These are phyloP conservation scores for Laburnicola sp. DNA, from an alignment of 2,329 filamentous ascomycete species.

Conservation along the genomic window DNA sequence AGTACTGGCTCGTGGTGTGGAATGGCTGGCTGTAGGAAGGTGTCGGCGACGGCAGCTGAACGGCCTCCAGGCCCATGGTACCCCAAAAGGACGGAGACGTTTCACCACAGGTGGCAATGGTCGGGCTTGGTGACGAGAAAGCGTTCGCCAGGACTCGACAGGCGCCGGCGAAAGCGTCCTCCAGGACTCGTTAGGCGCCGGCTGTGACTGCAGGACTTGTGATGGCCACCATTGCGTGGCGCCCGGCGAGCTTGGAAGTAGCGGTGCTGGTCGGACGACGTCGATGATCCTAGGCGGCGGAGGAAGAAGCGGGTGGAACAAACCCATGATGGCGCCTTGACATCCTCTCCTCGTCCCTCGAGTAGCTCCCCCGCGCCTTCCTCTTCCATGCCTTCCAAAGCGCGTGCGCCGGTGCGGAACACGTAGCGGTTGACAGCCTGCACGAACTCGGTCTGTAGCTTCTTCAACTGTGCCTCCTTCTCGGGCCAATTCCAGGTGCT, in stretches of 20 bases:
- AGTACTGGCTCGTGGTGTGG: slow-evolving; percentile 72
- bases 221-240: slow-evolving; percentile 73
- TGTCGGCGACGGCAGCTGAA: slow-evolving; percentile 73
- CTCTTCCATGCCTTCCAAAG: slow-evolving; percentile 93
- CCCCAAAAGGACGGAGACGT: slow-evolving; percentile 76
- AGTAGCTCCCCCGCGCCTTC: slow-evolving; percentile 93
- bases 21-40: slow-evolving; percentile 79
- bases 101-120: slow-evolving; percentile 69
- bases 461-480: slow-evolving; percentile 95
- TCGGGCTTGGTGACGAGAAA: slow-evolving; percentile 82
- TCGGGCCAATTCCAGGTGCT: slow-evolving; percentile 94
- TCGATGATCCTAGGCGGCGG: slow-evolving; percentile 88
- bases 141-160: slow-evolving; percentile 85
- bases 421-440: slow-evolving; percentile 98
- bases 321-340: slow-evolving; percentile 81
- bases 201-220: slow-evolving; percentile 63
- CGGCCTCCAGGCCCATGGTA: slow-evolving; percentile 72
- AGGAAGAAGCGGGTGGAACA: slow-evolving; percentile 83
- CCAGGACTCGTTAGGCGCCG: slow-evolving; percentile 81
- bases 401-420: slow-evolving; percentile 83
- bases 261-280: slow-evolving; percentile 79
- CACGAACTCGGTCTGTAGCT: slow-evolving; percentile 93
- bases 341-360: slow-evolving; percentile 87
- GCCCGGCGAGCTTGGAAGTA: slow-evolving; percentile 80
- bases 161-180: slow-evolving; percentile 72